phyloP scores from a whole-genome alignment of 2,329 filamentous ascomycete species.

The Sarocladiaceae sp. region DNA sequence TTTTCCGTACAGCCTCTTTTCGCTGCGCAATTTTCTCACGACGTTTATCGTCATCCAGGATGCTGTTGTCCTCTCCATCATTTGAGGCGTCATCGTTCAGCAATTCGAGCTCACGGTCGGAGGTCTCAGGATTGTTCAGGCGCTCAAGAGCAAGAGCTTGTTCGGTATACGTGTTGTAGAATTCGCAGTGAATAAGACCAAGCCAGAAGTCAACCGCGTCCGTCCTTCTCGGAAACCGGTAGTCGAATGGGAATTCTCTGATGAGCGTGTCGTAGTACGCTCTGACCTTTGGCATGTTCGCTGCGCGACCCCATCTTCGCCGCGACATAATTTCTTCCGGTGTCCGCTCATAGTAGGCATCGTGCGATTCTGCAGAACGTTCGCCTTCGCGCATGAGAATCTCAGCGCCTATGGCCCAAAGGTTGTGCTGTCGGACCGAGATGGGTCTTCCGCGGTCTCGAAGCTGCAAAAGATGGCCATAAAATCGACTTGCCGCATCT shows the following conservation, averaged over 20 bases:
- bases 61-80: conserved; percentile 9
- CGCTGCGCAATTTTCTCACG: neutral
- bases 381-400: conserved; percentile 65
- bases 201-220: conserved; percentile 77
- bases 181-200: conserved; percentile 74
- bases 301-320: conserved; percentile 36
- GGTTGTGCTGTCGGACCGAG: conserved; percentile 64
- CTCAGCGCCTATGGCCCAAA: conserved; percentile 84
- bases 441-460: conserved; percentile 37
- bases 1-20: conserved; percentile 37
- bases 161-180: conserved; percentile 68
- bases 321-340: neutral
- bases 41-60: conserved; percentile 14
- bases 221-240: conserved; percentile 51
- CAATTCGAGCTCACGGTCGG: neutral
- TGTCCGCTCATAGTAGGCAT: conserved; percentile 4
- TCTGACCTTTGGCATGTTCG: conserved; percentile 41
- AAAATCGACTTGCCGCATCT: conserved; percentile 66
- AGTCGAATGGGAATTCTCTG: conserved; percentile 69
- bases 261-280: conserved; percentile 75
- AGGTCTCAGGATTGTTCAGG: conserved; percentile 19
- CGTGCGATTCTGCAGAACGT: conserved; percentile 18
- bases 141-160: conserved; percentile 40
- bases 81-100: conserved; percentile 23
- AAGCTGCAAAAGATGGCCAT: conserved; percentile 66